phyloP scores from a whole-genome alignment of 169 alveolate species.

The Babesia gibsoni region DNA sequence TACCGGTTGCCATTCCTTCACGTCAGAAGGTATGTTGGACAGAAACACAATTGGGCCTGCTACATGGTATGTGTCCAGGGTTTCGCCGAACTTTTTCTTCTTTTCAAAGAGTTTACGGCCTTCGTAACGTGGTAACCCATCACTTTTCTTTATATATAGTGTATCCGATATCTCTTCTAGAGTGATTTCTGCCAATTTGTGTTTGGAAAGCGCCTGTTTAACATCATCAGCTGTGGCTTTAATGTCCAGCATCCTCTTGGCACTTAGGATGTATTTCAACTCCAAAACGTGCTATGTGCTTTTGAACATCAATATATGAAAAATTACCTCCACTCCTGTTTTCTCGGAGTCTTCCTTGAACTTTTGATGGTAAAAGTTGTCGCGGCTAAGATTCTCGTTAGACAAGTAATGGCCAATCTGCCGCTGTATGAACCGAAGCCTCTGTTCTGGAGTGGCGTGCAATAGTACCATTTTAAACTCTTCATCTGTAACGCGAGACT shows the following conservation, averaged over 20 bases:
- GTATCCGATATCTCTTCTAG: conserved; percentile 35
- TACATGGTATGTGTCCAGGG: conserved; percentile 56
- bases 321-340: conserved; percentile 42
- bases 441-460: conserved; percentile 45
- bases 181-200: conserved; percentile 11
- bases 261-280: conserved; percentile 54
- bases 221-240: conserved; percentile 59
- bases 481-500: conserved; percentile 47
- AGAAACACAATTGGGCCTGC: conserved; percentile 51
- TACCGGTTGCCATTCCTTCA: conserved; percentile 40
- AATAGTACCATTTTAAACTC: conserved; percentile 37
- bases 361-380: conserved; percentile 46
- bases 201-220: conserved; percentile 8
- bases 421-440: conserved; percentile 45
- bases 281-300: conserved; percentile 45
- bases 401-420: conserved; percentile 53
- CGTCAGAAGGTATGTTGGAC: conserved; percentile 44
- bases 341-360: conserved; percentile 51
- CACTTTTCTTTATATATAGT: conserved; percentile 23
- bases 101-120: conserved; percentile 48
- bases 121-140: conserved; percentile 46
- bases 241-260: conserved; percentile 57
- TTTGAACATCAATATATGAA: background rate
- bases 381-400: conserved; percentile 50
- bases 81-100: conserved; percentile 62